Conservation (phyloP, 208 protist genomes). For the Acanthamoeba divionensis region DNA sequence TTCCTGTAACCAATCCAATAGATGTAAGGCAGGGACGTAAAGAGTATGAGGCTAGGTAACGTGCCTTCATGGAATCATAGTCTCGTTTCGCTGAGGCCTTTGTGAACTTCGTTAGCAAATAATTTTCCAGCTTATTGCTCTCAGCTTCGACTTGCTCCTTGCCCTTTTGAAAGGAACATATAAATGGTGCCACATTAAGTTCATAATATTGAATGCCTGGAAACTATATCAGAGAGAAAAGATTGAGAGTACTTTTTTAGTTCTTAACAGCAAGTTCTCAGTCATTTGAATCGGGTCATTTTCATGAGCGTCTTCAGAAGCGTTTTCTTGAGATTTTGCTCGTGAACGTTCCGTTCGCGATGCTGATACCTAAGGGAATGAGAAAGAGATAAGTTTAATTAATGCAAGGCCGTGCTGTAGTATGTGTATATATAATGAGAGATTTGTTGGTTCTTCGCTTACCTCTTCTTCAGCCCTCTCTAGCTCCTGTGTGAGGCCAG, state of each 20-base stretch:
- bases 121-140: constrained; percentile 45
- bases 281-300: background rate
- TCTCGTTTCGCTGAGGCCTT: background rate
- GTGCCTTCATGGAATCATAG: constrained; percentile 3
- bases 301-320: too few relatives aligned
- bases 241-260: background rate
- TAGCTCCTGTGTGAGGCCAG: constrained; percentile 4
- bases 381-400: too few relatives aligned
- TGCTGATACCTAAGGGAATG: too few relatives aligned
- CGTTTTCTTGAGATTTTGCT: too few relatives aligned
- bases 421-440: too few relatives aligned
- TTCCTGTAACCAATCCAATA: too few relatives aligned
- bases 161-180: background rate
- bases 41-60: too few relatives aligned
- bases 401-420: too few relatives aligned
- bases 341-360: too few relatives aligned
- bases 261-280: background rate
- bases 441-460: too few relatives aligned
- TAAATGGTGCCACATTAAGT: background rate
- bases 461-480: constrained; percentile 11
- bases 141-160: background rate
- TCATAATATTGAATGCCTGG: background rate
- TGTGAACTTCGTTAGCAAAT: background rate
- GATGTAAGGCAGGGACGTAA: too few relatives aligned
- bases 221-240: background rate